These are phyloP conservation scores for Podaxis rugospora DNA, from an alignment of 768 basidiomycete species.

Conservation along the genomic window DNA sequence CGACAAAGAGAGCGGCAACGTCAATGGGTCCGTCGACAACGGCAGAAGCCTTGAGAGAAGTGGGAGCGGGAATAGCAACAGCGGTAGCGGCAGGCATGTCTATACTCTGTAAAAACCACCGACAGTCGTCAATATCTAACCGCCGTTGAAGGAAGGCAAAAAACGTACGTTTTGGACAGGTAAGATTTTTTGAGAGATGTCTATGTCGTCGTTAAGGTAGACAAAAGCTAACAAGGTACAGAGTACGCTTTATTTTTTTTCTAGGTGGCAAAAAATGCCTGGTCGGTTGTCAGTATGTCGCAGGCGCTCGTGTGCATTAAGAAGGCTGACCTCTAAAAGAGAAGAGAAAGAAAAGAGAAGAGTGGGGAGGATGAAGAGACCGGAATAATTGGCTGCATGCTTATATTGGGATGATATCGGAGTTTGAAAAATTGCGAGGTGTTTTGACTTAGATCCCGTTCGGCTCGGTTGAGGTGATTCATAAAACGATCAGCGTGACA, in stretches of 20 bases:
- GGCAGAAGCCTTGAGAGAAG: conserved; percentile 63
- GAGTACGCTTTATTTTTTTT: conserved; percentile 61
- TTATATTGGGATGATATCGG: conserved; percentile 29
- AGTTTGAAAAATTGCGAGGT: conserved; percentile 34
- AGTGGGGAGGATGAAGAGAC: conserved; percentile 32
- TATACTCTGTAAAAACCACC: conserved; percentile 18
- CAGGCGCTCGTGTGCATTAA: neutral
- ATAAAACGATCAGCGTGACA: conserved; percentile 3
- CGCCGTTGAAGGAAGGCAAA: neutral
- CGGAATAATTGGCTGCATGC: conserved; percentile 20
- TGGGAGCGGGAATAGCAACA: conserved; percentile 55
- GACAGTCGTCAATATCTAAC: neutral
- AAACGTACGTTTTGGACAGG: conserved; percentile 37
- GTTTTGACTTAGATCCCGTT: neutral
- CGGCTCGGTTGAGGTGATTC: conserved; percentile 8
- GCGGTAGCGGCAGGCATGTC: conserved; percentile 83
- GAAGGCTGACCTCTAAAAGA: conserved; percentile 34
- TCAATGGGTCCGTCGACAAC: conserved; percentile 60
- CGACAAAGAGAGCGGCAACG: conserved; percentile 70
- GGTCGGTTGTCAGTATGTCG: conserved; percentile 5
- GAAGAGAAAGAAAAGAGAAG: conserved; percentile 28
- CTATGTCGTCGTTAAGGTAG: conserved; percentile 41
- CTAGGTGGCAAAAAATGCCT: conserved; percentile 34
- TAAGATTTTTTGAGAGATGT: conserved; percentile 27
- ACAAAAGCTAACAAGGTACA: conserved; percentile 54